Evolutionary conservation across 2,329 filamentous ascomycete genomes (phyloP), one percentile per base, ranked within the genome.

Genomic region (Shiraia bambusicola): DNA sequence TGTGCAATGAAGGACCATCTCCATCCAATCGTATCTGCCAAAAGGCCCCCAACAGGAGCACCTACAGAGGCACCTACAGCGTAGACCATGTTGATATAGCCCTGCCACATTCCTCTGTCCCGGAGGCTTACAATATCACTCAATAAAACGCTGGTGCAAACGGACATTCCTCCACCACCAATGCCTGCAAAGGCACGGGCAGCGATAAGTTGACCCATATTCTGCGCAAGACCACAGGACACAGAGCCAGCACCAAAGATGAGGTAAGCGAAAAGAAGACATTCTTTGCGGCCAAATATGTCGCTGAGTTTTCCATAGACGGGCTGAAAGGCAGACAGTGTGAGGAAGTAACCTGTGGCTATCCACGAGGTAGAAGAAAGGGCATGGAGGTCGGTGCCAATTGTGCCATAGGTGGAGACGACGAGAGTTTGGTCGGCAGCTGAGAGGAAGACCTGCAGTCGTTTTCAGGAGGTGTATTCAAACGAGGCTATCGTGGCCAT

Each of bases 301-400:
- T 87, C 84, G 36, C 76, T 82, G 4, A 87, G 71, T 54, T 84
- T 86, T 33, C 85, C 85, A 52, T 86, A 89, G 0, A 89, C 70
- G 1, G 86, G 87, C 61, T 91, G 87, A 54, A 86, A 88, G 15
- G 83, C 83, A 3, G 86, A 87, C 37, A 88, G 69, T 1, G 86
- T 88, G 37, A 91, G 74, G 56, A 89, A 86, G 63, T 91, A 86
- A 8, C 77, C 79, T 10, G 52, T 62, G 19, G 85, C 85, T 44
- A 90, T 84, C 86, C 87, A 90, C 37, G 81, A 85, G 3, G 86
- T 88, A 51, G 80, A 80, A 60, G 86, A 88, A 37, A 92, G 74
- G 1, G 87, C 85, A 37, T 87, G 75, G 19, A 92, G 71, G 49
- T 91, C 87, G 42, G 79, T 87, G 9, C 86, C 87, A 55, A 92